Evolutionary conservation across 805 yeast genomes (phyloP).

Genomic region (Metschnikowia chrysomelidarum): DNA sequence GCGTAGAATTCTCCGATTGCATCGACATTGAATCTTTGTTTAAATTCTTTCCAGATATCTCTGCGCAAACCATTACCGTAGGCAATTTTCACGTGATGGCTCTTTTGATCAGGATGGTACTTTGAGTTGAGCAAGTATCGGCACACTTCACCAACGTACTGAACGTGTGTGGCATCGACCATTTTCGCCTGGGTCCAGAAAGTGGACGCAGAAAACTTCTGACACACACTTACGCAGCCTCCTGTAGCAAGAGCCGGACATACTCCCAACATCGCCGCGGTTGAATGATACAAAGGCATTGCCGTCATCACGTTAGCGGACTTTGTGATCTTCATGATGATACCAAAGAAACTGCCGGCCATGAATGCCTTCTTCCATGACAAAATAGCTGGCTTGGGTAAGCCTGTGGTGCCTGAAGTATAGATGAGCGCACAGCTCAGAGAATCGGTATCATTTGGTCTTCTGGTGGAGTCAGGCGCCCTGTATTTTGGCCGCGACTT

Average conservation of each 20-base stretch:
- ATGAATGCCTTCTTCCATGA: slow-evolving; percentile 82
- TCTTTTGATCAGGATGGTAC: slow-evolving; percentile 60
- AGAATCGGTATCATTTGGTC: slow-evolving; percentile 54
- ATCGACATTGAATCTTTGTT: slow-evolving; percentile 68
- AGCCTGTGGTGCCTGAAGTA: slow-evolving; percentile 93
- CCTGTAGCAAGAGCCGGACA: slow-evolving; percentile 65
- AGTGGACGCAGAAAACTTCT: slow-evolving; percentile 76
- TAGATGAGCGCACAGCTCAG: slow-evolving; percentile 72
- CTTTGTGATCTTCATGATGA: slow-evolving; percentile 56
- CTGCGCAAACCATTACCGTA: slow-evolving; percentile 89
- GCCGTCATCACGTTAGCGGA: slow-evolving; percentile 73
- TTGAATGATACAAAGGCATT: slow-evolving; percentile 94
- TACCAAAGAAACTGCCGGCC: slow-evolving; percentile 70
- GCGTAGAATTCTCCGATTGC: slow-evolving; percentile 91
- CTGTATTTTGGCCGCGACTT: slow-evolving; percentile 48
- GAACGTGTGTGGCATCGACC: slow-evolving; percentile 73
- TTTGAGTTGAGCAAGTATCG: slow-evolving; percentile 73
- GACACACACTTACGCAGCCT: slow-evolving; percentile 73
- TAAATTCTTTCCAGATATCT: slow-evolving; percentile 85
- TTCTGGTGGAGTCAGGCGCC: slow-evolving; percentile 55
- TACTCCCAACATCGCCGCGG: slow-evolving; percentile 85
- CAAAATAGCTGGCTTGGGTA: slow-evolving; percentile 92
- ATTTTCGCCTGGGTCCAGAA: slow-evolving; percentile 88
- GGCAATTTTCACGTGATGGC: slow-evolving; percentile 65
- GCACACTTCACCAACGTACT: slow-evolving; percentile 94